Base-by-base conservation (phyloP, 768 basidiomycete genomes). In the Rhodotorula sphaerocarpa region DNA sequence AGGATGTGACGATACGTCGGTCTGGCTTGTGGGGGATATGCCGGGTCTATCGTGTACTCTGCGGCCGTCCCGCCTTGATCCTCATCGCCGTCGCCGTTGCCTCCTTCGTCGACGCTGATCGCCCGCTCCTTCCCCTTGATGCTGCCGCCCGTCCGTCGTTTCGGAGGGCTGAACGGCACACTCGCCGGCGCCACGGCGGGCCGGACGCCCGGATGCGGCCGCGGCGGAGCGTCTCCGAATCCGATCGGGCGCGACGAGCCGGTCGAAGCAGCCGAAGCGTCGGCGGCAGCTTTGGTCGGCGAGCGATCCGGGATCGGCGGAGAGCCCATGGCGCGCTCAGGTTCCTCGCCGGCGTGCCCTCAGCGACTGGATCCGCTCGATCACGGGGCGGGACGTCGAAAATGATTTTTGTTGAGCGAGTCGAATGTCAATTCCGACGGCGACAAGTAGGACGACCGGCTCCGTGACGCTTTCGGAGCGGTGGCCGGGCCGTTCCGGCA, bases 21-120 rank as follows among this genome's bases (percentile, higher is more conserved):
- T 18, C 5, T 12, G 0, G n/a, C 16, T 42, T 43, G 41, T 4
- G 48, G 23, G 16, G 57, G 48, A 15, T 50, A 58, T 44, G 36
- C 10, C 36, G 36, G 36, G 36, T 39, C 36, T 39, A 16, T 16
- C 36, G 10, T 39, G 36, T 39, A 10, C 10, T 39, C 16, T 16
- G 36, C 36, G 36, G 16, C 16, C 36, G 36, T 39, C 36, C 36
- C 36, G 36, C 36, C 36, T 16, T 39, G 36, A 16, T 39, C 36
- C 16, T 16, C 36, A 10, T 86, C 65, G 78, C 76, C 58, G 86
- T 79, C 62, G 11, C 30, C 43, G 25, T 36, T 34, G 14, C 43
- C 57, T 6, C 57, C 47, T 1, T 47, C 25, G 36, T 58, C 20
- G 10, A 23, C 21, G 16, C 55, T 55, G 7, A 27, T 21, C 4